Percentiles rank a stretch among this genome's conserved stretches.
phyloP scores from a whole-genome alignment of 2,329 filamentous ascomycete species.

The Cercospora sp. region DNA sequence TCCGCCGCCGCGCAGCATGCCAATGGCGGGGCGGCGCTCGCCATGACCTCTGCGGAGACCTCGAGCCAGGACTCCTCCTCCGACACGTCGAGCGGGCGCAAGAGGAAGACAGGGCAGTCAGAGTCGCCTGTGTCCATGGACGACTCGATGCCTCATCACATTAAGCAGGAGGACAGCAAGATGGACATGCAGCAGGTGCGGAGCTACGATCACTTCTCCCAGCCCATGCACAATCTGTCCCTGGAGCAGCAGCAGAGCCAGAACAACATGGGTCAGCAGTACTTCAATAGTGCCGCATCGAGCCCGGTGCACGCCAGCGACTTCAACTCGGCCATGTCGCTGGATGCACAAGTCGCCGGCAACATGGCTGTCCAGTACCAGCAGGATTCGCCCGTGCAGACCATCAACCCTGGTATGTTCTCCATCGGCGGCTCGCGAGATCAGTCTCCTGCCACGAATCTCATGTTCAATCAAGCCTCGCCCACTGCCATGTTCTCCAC shows the following conservation, averaged over 20 bases:
- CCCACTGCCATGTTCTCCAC: constrained; percentile 41
- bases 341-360: constrained; percentile 30
- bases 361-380: constrained; percentile 27
- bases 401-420: constrained; percentile 40
- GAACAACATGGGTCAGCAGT: constrained; percentile 48
- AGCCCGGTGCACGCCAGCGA: constrained; percentile 49
- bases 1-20: constrained; percentile 19
- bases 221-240: constrained; percentile 38
- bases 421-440: constrained; percentile 35
- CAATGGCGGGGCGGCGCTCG: constrained; percentile 14
- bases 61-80: constrained; percentile 47
- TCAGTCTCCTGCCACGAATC: constrained; percentile 34
- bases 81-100: constrained; percentile 43
- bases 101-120: constrained; percentile 42
- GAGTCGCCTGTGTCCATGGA: constrained; percentile 39
- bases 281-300: constrained; percentile 60
- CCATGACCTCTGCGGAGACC: constrained; percentile 40
- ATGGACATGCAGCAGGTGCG: constrained; percentile 32
- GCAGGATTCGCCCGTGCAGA: constrained; percentile 37
- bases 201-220: constrained; percentile 34
- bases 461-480: constrained; percentile 38
- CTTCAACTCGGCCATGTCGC: constrained; percentile 34
- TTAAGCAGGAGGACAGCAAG: constrained; percentile 36
- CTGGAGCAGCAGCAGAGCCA: constrained; percentile 31
- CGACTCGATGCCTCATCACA: constrained; percentile 4